Base-by-base conservation (phyloP, 192 early-diverging fungal genomes). In the Physocladia obscura region DNA sequence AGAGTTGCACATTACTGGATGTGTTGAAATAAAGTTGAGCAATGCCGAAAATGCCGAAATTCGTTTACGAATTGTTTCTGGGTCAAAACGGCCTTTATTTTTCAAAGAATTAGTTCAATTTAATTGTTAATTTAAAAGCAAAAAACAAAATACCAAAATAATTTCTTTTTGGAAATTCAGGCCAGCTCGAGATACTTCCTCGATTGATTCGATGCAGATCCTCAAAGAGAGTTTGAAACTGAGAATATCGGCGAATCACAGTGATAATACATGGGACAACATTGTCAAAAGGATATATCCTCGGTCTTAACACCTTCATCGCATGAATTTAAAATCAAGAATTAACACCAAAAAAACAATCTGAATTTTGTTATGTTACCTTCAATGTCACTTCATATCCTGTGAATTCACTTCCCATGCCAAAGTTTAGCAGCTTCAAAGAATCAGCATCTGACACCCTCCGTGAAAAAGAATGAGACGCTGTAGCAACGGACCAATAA, bases 21-120 rank as follows among this genome's bases (percentile, higher is more conserved):
- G 70, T 34, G 63, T 38, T 19, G 70, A 21, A 6, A 72, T 55
- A 32, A 72, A 72, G 17, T 60, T 62, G 17, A 72, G 51, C 11
- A 72, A 34, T 2, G 70, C 51, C 31, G 70, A 62, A 72, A 72
- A 72, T 21, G 49, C 38, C 21, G 58, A 63, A 0, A 56, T 30
- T 1, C 61, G 47, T 62, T 51, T 50, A 3, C 24, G 34, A 31
- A 72, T 63, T 0, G 32, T 56, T 24, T 29, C 60, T 3, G 57
- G 26, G n/a, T 61, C 21, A 24, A 71, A 59, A 0, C 69, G 36
- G 21, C 49, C 69, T 71, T 29, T 15, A 55, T 26, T 52, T 11
- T 26, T 17, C 13, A 47, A 21, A 21, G 44, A 17, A 13, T 17
- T 13, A 47, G 13, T 47, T 13, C 13, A 13, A 47, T 17, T 13